Conservation (phyloP, 2,329 filamentous ascomycete genomes). For the Aspergillus nomiae region DNA sequence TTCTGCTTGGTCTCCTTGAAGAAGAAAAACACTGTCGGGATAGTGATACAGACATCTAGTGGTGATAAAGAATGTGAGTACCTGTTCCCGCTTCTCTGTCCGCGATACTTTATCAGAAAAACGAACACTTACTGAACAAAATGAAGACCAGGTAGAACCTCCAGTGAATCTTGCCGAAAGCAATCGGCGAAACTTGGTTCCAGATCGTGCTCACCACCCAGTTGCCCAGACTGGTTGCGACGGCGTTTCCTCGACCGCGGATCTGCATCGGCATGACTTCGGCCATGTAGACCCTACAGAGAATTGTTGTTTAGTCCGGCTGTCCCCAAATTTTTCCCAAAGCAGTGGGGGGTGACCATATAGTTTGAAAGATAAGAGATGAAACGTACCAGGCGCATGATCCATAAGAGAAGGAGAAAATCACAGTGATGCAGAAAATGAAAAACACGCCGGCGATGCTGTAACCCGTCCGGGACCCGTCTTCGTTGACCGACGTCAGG, state of each 20-base stretch:
- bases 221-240: conserved; percentile 60
- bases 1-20: conserved; percentile 59
- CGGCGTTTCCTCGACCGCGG: conserved; percentile 60
- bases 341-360: background rate
- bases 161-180: conserved; percentile 52
- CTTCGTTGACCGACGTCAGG: conserved; percentile 56
- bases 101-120: background rate
- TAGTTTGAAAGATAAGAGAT: conserved; percentile 11
- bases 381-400: conserved; percentile 40
- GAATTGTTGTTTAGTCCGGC: background rate
- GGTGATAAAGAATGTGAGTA: background rate
- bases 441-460: conserved; percentile 67
- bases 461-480: conserved; percentile 46
- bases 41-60: conserved; percentile 37
- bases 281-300: conserved; percentile 64
- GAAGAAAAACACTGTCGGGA: conserved; percentile 52
- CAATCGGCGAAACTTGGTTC: conserved; percentile 60
- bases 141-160: conserved; percentile 62
- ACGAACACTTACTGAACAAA: conserved; percentile 45
- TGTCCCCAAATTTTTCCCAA: background rate
- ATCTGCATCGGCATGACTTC: conserved; percentile 70
- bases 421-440: conserved; percentile 63
- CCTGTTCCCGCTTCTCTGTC: background rate
- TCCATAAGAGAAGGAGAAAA: conserved; percentile 63
- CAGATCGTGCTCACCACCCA: conserved; percentile 63